Evolutionary conservation across 176 grass and related monocot species (phyloP).

Genomic region (Carex parvula): DNA sequence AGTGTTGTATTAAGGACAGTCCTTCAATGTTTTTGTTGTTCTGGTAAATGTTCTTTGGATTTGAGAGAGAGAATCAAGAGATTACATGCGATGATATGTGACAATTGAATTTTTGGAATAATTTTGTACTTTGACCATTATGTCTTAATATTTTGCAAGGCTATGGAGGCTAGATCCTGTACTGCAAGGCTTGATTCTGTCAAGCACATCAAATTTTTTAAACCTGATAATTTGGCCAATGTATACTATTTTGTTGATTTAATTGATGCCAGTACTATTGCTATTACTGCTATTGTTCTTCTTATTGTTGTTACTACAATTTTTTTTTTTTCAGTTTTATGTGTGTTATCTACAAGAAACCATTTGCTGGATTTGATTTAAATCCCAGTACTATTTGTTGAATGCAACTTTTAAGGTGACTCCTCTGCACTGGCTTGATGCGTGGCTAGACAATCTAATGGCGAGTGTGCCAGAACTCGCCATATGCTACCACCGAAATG

Average conservation of each 20-base stretch:
- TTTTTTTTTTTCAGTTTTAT: background rate
- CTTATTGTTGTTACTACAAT: background rate
- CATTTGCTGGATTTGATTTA: background rate
- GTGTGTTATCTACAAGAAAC: background rate
- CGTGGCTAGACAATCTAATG: slow-evolving; percentile 98
- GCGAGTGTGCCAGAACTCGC: slow-evolving; percentile 94
- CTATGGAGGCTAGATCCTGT: background rate
- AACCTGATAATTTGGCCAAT: background rate
- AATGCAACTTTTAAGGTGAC: slow-evolving; percentile 56
- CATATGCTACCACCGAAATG: slow-evolving; percentile 95
- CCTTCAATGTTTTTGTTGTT: background rate
- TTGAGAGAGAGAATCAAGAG: background rate
- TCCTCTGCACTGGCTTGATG: slow-evolving; percentile 93
- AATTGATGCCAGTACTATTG: background rate
- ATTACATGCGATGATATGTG: background rate
- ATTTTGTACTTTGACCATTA: background rate
- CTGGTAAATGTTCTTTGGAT: background rate
- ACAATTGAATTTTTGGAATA: background rate
- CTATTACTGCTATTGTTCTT: background rate
- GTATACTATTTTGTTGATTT: background rate
- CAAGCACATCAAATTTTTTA: background rate
- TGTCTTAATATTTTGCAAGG: background rate
- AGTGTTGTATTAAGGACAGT: background rate
- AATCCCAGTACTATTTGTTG: background rate
- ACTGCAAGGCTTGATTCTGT: background rate